These are phyloP conservation scores for Ceratocystis smalleyi DNA, from an alignment of 2,329 filamentous ascomycete genomes.

Conservation along the genomic window DNA sequence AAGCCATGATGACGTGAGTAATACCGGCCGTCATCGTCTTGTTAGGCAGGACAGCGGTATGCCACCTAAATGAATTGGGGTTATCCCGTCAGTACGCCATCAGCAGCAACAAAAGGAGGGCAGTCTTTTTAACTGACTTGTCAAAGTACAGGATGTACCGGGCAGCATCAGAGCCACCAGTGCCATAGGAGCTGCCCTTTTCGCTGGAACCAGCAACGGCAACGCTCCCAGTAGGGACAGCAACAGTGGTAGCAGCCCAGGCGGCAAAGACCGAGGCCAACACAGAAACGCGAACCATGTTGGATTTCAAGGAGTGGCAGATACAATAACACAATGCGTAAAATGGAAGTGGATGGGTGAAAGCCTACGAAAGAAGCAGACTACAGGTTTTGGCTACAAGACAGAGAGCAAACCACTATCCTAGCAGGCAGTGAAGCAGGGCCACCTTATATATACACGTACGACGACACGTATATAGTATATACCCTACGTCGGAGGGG, in stretches of 20 bases:
- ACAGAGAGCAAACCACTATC: neutral
- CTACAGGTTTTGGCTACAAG: neutral
- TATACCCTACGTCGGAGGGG: too few relatives aligned
- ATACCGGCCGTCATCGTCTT: constrained; percentile 21
- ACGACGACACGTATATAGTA: too few relatives aligned
- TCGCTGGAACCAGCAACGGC: neutral
- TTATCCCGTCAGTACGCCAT: neutral
- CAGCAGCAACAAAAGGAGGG: neutral
- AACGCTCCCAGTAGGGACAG: neutral
- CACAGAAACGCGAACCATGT: neutral
- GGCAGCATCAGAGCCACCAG: neutral
- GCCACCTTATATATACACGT: neutral
- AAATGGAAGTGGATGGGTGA: neutral
- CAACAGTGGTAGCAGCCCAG: neutral
- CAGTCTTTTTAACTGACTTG: neutral
- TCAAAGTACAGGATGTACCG: constrained; percentile 4
- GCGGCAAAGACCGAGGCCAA: neutral
- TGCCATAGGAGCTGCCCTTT: neutral
- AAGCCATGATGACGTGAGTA: constrained; percentile 44
- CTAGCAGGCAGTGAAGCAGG: neutral
- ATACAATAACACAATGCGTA: neutral
- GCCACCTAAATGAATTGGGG: neutral
- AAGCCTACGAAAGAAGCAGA: too few relatives aligned
- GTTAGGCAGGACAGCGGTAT: neutral
- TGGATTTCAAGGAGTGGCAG: neutral